These are phyloP conservation scores for Nakazawaea populi DNA, from an alignment of 805 yeast genomes.

Conservation along the genomic window DNA sequence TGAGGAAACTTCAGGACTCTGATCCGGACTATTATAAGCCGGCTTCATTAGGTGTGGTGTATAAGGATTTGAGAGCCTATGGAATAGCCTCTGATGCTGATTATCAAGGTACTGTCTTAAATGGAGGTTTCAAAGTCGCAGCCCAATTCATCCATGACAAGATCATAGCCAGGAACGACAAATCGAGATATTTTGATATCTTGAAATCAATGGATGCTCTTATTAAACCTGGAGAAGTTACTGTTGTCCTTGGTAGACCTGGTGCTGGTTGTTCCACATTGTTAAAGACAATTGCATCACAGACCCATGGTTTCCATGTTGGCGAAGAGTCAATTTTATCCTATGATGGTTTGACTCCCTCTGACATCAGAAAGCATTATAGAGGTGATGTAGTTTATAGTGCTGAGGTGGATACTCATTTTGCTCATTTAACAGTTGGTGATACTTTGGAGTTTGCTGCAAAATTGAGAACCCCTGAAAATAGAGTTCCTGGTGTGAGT, in stretches of 20 bases:
- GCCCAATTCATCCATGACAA: conserved; percentile 20
- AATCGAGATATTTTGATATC: conserved; percentile 38
- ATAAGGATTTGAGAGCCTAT: conserved; percentile 50
- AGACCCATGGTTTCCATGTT: conserved; percentile 54
- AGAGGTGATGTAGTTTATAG: conserved; percentile 69
- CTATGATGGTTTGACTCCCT: conserved; percentile 49
- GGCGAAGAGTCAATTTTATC: conserved; percentile 39
- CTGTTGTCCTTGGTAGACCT: conserved; percentile 74
- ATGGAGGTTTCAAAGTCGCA: conserved; percentile 30
- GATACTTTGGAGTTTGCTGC: conserved; percentile 63
- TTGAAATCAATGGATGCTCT: conserved; percentile 63
- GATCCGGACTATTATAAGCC: conserved; percentile 64
- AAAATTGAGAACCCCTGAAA: conserved; percentile 51
- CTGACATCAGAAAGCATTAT: conserved; percentile 44
- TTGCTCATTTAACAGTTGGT: conserved; percentile 63
- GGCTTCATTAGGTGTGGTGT: conserved; percentile 52
- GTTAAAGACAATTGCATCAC: conserved; percentile 51
- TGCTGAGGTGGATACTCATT: conserved; percentile 64
- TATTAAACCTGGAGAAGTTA: conserved; percentile 55
- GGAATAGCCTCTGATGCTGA: conserved; percentile 68
- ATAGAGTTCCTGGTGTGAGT: conserved; percentile 53
- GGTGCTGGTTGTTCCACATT: conserved; percentile 78
- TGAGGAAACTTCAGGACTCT: conserved; percentile 43
- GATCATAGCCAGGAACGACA: conserved; percentile 17
- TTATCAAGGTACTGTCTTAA: conserved; percentile 54